Evolutionary conservation across 2,329 filamentous ascomycete genomes (phyloP).

Genomic region (Fusarium sp.): DNA sequence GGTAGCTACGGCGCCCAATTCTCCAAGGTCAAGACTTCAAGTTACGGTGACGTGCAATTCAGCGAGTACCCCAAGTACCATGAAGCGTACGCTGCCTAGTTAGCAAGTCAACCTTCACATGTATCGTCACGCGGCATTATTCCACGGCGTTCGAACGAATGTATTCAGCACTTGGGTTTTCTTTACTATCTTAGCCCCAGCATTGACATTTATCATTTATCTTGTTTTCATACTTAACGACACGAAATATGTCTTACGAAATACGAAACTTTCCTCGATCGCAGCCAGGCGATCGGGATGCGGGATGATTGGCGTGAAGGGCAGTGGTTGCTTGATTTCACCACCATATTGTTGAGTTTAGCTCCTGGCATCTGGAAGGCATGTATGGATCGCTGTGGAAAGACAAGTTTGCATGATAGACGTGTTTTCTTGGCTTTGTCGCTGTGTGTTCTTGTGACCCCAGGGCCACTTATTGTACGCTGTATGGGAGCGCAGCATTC

Average conservation of each 20-base stretch:
- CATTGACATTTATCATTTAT: conserved; percentile 35
- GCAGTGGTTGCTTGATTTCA: conserved; percentile 31
- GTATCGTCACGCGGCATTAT: conserved; percentile 34
- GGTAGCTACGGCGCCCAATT: conserved; percentile 37
- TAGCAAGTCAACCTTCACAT: neutral
- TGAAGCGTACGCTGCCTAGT: conserved; percentile 38
- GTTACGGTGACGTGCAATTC: conserved; percentile 49
- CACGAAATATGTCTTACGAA: conserved; percentile 51
- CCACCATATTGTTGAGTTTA: conserved; percentile 31
- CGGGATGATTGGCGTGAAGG: conserved; percentile 44
- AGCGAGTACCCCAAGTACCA: conserved; percentile 45
- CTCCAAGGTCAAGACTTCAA: conserved; percentile 52
- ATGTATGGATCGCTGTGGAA: conserved; percentile 33
- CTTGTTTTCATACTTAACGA: conserved; percentile 46
- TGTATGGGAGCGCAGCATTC: conserved; percentile 40
- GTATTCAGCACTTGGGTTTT: conserved; percentile 41
- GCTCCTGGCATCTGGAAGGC: conserved; percentile 35
- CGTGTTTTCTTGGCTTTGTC: conserved; percentile 31
- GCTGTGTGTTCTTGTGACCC: conserved; percentile 22
- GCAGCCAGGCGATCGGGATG: conserved; percentile 41
- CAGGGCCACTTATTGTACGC: conserved; percentile 39
- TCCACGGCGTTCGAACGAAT: conserved; percentile 44
- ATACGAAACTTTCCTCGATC: conserved; percentile 45
- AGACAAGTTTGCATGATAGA: conserved; percentile 39
- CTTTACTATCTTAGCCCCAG: conserved; percentile 28